A percentile compares a stretch with the other conserved stretches of the same genome.
These are phyloP conservation scores for Conringia planisiliqua DNA, from an alignment of 345 rosid genomes.

Conservation along the genomic window DNA sequence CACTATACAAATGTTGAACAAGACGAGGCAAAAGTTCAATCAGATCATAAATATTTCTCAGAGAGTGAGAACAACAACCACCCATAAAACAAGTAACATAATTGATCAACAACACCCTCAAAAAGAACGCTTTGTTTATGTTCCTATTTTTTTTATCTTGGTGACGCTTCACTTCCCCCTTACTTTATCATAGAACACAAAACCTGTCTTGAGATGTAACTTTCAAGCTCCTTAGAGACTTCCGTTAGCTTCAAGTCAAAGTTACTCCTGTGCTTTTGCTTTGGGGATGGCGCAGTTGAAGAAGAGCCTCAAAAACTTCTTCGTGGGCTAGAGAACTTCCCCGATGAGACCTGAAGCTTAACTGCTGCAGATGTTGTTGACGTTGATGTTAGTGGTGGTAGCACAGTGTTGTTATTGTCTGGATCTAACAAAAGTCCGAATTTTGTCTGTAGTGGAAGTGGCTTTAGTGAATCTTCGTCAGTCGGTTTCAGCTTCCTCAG, in stretches of 20 bases:
- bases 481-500: constrained; percentile 54
- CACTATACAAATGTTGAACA: not conserved
- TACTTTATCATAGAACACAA: constrained; percentile 69
- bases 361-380: constrained; percentile 52
- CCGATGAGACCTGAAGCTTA: constrained; percentile 52
- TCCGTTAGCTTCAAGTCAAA: constrained; percentile 87
- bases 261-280: constrained; percentile 67
- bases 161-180: constrained; percentile 67
- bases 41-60: constrained; percentile 43
- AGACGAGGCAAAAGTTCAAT: constrained; percentile 16
- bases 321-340: constrained; percentile 76
- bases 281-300: constrained; percentile 60
- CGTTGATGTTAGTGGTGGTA: constrained; percentile 43
- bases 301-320: constrained; percentile 72
- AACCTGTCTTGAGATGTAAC: constrained; percentile 83
- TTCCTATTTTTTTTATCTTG: constrained; percentile 41
- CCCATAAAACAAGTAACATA: not conserved
- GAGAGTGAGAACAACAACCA: constrained; percentile 37
- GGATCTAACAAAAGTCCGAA: constrained; percentile 55
- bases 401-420: constrained; percentile 41
- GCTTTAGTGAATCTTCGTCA: constrained; percentile 52
- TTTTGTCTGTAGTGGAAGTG: constrained; percentile 79
- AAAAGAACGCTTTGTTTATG: not conserved
- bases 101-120: constrained; percentile 25
- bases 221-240: constrained; percentile 86